These are phyloP conservation scores for Phascolomyces articulosus DNA, from an alignment of 371 early-diverging fungal genomes.

Conservation along the genomic window DNA sequence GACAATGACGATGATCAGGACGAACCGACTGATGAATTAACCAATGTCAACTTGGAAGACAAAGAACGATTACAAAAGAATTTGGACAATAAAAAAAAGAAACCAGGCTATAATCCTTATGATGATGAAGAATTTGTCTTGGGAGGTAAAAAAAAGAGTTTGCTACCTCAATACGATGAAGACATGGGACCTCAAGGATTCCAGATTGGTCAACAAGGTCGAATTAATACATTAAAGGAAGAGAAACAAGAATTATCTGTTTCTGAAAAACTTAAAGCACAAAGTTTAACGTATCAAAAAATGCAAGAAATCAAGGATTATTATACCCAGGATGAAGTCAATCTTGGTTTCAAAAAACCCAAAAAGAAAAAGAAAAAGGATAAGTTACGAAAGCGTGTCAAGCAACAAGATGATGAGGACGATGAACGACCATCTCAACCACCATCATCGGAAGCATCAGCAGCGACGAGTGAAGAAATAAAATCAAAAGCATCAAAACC, in stretches of 20 bases:
- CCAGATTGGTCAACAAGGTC: conserved; percentile 41
- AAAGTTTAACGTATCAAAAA: conserved; percentile 65
- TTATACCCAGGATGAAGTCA: conserved; percentile 87
- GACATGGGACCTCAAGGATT: conserved; percentile 58
- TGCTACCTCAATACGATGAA: conserved; percentile 89
- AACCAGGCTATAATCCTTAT: conserved; percentile 73
- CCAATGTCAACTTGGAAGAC: conserved; percentile 73
- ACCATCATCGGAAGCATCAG: conserved; percentile 2
- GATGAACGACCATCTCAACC: conserved; percentile 16
- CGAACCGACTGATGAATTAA: conserved; percentile 76
- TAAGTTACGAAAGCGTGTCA: conserved; percentile 50
- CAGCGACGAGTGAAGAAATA: conserved; percentile 20
- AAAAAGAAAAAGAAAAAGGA: conserved; percentile 67
- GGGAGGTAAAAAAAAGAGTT: conserved; percentile 52
- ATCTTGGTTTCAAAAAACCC: conserved; percentile 78
- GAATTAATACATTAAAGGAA: conserved; percentile 17
- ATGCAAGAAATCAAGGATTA: conserved; percentile 73
- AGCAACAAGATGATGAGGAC: conserved; percentile 36
- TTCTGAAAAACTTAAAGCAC: conserved; percentile 62
- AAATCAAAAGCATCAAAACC: conserved; percentile 20
- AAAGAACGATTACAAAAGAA: conserved; percentile 69
- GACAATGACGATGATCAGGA: conserved; percentile 43
- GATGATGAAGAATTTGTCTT: conserved; percentile 77
- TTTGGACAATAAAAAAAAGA: conserved; percentile 78
- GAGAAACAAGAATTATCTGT: conserved; percentile 32